Percentiles rank a stretch among this genome's conserved stretches.
These are phyloP conservation scores for Trichoderma sp. DNA, from an alignment of 2,329 filamentous ascomycete species.

Conservation along the genomic window DNA sequence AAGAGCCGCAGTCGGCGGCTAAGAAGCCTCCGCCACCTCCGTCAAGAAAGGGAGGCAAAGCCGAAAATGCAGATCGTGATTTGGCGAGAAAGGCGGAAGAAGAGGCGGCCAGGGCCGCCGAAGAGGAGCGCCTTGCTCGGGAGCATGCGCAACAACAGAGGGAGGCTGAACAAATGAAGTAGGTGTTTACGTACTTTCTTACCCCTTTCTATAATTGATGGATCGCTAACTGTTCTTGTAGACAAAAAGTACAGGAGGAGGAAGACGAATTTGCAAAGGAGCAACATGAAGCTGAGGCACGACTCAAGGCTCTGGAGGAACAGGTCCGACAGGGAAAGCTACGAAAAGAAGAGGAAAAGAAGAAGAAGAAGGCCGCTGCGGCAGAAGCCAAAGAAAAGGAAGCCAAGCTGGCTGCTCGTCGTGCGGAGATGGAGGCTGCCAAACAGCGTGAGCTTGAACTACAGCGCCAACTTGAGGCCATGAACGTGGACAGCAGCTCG, in stretches of 20 bases:
- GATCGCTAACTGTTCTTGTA: conserved; percentile 41
- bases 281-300: conserved; percentile 74
- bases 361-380: conserved; percentile 80
- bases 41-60: conserved; percentile 63
- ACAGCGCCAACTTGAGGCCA: conserved; percentile 76
- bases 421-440: conserved; percentile 88
- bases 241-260: conserved; percentile 68
- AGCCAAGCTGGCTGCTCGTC: conserved; percentile 74
- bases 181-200: conserved; percentile 45
- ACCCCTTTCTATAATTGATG: background rate
- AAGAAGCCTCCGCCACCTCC: conserved; percentile 78
- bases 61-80: conserved; percentile 56
- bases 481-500: conserved; percentile 64
- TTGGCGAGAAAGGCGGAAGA: conserved; percentile 60
- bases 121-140: conserved; percentile 62
- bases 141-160: conserved; percentile 74
- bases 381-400: conserved; percentile 88
- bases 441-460: conserved; percentile 87
- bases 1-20: conserved; percentile 43
- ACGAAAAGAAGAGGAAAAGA: conserved; percentile 95
- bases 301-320: conserved; percentile 85
- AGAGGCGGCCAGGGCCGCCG: conserved; percentile 55
- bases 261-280: conserved; percentile 79
- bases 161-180: conserved; percentile 77
- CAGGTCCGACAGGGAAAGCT: conserved; percentile 91